Percentiles rank a stretch among this genome's conserved stretches.
phyloP scores from a whole-genome alignment of 2,329 filamentous ascomycete species.

The Ascocoryne sarcoides region DNA sequence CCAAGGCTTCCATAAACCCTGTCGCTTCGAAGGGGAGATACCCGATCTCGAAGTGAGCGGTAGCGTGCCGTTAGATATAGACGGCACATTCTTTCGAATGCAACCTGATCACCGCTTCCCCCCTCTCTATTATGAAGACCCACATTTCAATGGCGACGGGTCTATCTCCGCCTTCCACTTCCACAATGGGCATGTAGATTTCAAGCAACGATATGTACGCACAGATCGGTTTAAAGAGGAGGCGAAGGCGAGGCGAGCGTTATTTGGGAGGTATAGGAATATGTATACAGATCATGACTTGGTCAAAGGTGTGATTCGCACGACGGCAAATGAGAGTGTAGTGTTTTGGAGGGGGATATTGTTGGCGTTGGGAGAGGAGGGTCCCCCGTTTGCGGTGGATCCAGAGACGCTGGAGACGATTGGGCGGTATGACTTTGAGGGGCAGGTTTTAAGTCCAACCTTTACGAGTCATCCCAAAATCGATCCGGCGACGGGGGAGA shows the following conservation, averaged over 20 bases:
- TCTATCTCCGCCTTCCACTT: conserved; percentile 27
- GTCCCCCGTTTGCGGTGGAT: conserved; percentile 43
- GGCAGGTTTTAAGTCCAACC: conserved; percentile 38
- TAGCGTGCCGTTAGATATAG: conserved; percentile 33
- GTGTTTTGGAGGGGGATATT: conserved; percentile 47
- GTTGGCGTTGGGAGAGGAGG: conserved; percentile 44
- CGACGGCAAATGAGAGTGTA: conserved; percentile 52
- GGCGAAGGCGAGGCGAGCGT: conserved; percentile 13
- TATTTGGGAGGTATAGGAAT: conserved; percentile 50
- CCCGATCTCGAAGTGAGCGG: conserved; percentile 33
- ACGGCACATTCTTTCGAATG: conserved; percentile 36
- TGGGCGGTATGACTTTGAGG: conserved; percentile 41
- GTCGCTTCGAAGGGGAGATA: conserved; percentile 32
- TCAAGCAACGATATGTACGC: conserved; percentile 27
- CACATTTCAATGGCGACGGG: conserved; percentile 28
- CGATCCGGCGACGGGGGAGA: conserved; percentile 42
- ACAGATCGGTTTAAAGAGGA: conserved; percentile 27
- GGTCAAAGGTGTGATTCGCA: conserved; percentile 46
- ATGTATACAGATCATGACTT: conserved; percentile 47
- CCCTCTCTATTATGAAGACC: conserved; percentile 46
- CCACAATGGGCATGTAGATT: conserved; percentile 25
- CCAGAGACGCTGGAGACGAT: conserved; percentile 40
- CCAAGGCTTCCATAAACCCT: conserved; percentile 33
- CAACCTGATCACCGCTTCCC: conserved; percentile 41
- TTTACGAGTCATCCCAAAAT: conserved; percentile 46